phyloP scores from a whole-genome alignment of 805 yeast species.

The Yarrowia sp. region DNA sequence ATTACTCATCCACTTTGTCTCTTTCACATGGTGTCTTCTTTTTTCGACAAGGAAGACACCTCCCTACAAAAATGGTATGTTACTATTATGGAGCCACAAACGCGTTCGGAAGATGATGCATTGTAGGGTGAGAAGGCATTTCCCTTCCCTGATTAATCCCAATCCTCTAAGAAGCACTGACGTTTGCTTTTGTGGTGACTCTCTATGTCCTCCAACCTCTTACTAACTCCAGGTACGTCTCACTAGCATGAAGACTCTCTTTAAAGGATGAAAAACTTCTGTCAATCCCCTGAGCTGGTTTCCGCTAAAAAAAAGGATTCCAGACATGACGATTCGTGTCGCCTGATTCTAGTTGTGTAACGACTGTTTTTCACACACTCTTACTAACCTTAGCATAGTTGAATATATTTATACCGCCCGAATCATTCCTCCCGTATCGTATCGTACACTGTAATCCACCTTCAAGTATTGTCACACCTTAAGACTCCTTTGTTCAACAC shows the following conservation, averaged over 20 bases:
- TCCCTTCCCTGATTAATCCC: slow-evolving; percentile 29
- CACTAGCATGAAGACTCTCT: neutral
- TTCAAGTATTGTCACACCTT: too few species aligned
- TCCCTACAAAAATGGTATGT: neutral
- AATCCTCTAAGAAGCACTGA: slow-evolving; percentile 38
- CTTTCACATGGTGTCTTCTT: neutral
- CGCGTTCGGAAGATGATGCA: slow-evolving; percentile 30
- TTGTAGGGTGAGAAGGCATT: slow-evolving; percentile 29
- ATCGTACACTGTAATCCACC: too few species aligned
- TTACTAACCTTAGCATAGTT: neutral
- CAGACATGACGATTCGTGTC: slow-evolving; percentile 27
- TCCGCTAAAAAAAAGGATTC: slow-evolving; percentile 25
- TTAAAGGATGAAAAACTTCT: slow-evolving; percentile 33
- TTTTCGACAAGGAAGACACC: neutral
- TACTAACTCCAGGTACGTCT: slow-evolving; percentile 19
- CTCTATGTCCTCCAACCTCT: neutral
- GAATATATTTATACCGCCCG: neutral
- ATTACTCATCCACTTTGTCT: too few species aligned
- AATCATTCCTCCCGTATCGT: too few species aligned
- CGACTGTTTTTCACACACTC: too few species aligned
- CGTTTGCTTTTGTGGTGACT: slow-evolving; percentile 4
- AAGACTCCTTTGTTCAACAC: neutral
- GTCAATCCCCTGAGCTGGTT: slow-evolving; percentile 38
- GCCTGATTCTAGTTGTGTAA: neutral
- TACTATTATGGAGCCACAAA: neutral